phyloP scores from a whole-genome alignment of 1,139 yeast genomes.

The Suhomyces taliae region DNA sequence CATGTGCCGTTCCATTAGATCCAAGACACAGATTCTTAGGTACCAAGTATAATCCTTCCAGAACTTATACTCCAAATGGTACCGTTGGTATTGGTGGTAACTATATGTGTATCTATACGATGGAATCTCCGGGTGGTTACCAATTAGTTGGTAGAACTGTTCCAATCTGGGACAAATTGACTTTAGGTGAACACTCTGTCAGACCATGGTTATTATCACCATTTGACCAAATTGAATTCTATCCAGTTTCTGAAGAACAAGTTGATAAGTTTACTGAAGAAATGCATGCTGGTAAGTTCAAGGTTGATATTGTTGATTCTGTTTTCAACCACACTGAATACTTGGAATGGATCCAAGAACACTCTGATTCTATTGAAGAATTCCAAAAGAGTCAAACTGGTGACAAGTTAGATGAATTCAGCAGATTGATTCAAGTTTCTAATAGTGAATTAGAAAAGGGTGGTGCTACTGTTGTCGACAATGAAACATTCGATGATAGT shows the following conservation, averaged over 20 bases:
- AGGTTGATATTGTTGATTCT: conserved; percentile 70
- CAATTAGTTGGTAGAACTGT: conserved; percentile 95
- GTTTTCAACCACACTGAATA: conserved; percentile 83
- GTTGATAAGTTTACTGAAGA: conserved; percentile 71
- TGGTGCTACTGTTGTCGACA: conserved; percentile 40
- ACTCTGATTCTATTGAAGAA: conserved; percentile 68
- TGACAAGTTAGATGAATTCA: conserved; percentile 82
- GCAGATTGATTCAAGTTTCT: conserved; percentile 76
- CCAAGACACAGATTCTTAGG: conserved; percentile 94
- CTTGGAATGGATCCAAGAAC: conserved; percentile 71
- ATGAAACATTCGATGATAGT: conserved; percentile 63
- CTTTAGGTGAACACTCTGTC: conserved; percentile 67
- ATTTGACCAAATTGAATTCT: conserved; percentile 92
- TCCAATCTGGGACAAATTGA: conserved; percentile 95
- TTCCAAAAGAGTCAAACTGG: conserved; percentile 71
- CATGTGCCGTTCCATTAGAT: conserved; percentile 96
- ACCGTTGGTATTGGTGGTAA: conserved; percentile 97
- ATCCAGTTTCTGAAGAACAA: conserved; percentile 84
- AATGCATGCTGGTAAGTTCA: conserved; percentile 77
- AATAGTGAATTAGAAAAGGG: conserved; percentile 69
- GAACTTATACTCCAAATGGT: conserved; percentile 95
- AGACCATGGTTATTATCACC: conserved; percentile 90
- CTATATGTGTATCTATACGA: conserved; percentile 97
- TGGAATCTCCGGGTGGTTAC: conserved; percentile 99
- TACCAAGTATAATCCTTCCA: conserved; percentile 91